Conservation (phyloP, 2,329 filamentous ascomycete genomes). For the Ophiocordyceps sinensis region DNA sequence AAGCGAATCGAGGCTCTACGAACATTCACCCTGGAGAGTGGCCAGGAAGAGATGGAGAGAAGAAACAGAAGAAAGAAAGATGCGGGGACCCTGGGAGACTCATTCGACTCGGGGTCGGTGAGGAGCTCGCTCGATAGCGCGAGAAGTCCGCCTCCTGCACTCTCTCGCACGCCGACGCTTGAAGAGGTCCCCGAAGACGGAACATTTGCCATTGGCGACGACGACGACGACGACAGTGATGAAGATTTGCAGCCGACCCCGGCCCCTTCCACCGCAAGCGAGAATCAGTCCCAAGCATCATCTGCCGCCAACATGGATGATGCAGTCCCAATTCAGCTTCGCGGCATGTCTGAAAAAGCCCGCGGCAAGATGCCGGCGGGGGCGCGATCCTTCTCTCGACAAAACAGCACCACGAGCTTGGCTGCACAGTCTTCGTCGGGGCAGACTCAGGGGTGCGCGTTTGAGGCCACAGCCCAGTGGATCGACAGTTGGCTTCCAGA, state of each 20-base stretch:
- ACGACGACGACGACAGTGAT: conserved; percentile 43
- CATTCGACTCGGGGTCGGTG: conserved; percentile 31
- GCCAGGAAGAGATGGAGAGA: conserved; percentile 79
- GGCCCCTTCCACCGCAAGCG: conserved; percentile 48
- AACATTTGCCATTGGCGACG: conserved; percentile 80
- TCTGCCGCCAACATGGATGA: conserved; percentile 60
- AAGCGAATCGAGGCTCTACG: conserved; percentile 76
- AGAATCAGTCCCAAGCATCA: conserved; percentile 48
- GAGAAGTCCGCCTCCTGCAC: conserved; percentile 37
- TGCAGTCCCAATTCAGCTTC: conserved; percentile 64
- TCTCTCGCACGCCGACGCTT: conserved; percentile 11
- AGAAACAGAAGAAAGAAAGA: conserved; percentile 59
- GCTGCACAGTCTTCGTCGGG: conserved; percentile 46
- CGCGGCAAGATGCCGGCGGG: conserved; percentile 89
- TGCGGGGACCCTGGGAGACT: conserved; percentile 32
- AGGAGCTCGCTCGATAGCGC: conserved; percentile 55
- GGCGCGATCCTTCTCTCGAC: conserved; percentile 67
- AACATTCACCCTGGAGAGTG: conserved; percentile 81
- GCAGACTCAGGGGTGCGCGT: conserved; percentile 42
- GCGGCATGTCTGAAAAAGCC: conserved; percentile 95
- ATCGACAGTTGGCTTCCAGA: conserved; percentile 91
- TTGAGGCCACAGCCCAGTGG: conserved; percentile 72
- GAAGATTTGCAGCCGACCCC: conserved; percentile 43
- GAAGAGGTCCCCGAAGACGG: conserved; percentile 43
- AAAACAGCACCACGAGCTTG: conserved; percentile 79